These are phyloP conservation scores for Candida alai DNA, from an alignment of 805 yeast genomes.

Conservation along the genomic window DNA sequence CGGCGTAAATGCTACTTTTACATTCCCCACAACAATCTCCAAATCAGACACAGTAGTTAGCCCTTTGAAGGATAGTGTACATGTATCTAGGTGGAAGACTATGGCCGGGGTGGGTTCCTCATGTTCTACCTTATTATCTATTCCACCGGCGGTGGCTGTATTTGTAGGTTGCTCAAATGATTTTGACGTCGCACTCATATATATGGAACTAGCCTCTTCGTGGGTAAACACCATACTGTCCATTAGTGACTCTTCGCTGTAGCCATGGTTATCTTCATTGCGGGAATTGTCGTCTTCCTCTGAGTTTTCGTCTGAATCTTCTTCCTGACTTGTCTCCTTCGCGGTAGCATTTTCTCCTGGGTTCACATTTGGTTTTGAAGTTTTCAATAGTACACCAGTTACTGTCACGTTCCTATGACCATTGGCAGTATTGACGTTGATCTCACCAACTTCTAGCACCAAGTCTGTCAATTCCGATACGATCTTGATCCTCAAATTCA, in stretches of 20 bases:
- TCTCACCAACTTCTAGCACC: conserved; percentile 28
- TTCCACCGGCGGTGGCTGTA: conserved; percentile 5
- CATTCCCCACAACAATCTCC: conserved; percentile 33
- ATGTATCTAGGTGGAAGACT: conserved; percentile 30
- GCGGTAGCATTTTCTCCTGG: conserved; percentile 20
- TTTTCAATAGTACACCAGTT: conserved; percentile 36
- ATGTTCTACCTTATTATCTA: conserved; percentile 6
- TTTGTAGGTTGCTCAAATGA: conserved; percentile 24
- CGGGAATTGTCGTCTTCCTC: conserved; percentile 8
- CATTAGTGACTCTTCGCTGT: conserved; percentile 43
- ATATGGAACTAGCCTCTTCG: conserved; percentile 66
- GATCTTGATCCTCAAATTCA: conserved; percentile 44
- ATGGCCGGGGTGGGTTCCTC: conserved; percentile 13
- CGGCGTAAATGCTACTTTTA: conserved; percentile 45
- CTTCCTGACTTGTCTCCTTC: conserved; percentile 3
- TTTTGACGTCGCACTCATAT: conserved; percentile 76
- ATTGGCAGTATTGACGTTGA: conserved; percentile 37
- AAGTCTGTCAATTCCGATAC: conserved; percentile 42
- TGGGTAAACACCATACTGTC: conserved; percentile 64
- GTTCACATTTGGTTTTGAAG: conserved; percentile 38
- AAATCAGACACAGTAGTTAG: conserved; percentile 30
- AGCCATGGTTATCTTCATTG: conserved; percentile 23
- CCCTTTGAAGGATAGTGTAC: conserved; percentile 48
- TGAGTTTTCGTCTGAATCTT: conserved; percentile 5
- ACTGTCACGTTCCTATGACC: conserved; percentile 43